phyloP scores from a whole-genome alignment of 2,329 filamentous ascomycete genomes.

The Aurifilum marmelostoma region DNA sequence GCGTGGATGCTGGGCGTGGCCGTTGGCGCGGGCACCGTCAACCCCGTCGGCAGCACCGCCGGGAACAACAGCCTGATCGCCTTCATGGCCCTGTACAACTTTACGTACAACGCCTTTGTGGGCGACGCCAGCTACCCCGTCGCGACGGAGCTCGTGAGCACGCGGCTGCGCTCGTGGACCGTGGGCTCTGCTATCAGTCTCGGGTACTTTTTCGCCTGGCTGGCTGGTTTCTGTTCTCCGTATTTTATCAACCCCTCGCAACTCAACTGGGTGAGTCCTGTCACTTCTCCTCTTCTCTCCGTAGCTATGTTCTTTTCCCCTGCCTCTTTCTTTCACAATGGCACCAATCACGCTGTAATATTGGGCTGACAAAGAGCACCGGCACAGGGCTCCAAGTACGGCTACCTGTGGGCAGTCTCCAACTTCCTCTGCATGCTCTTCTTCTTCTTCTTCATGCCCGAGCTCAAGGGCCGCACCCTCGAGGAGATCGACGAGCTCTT shows the following conservation, averaged over 20 bases:
- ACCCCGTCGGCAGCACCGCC: conserved; percentile 31
- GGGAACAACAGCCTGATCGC: conserved; percentile 42
- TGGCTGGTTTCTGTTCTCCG: conserved; percentile 48
- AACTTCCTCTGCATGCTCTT: conserved; percentile 38
- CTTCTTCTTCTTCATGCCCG: conserved; percentile 38
- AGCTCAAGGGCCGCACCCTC: conserved; percentile 38
- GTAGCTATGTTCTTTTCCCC: background rate
- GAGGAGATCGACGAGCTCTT: conserved; percentile 41
- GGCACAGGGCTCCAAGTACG: conserved; percentile 45
- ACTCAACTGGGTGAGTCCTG: conserved; percentile 42
- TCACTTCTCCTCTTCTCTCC: background rate
- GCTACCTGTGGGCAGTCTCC: conserved; percentile 47
- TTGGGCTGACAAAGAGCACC: background rate
- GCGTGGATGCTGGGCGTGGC: conserved; percentile 50
- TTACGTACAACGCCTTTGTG: conserved; percentile 44
- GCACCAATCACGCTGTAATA: too few relatives aligned
- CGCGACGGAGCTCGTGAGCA: conserved; percentile 48
- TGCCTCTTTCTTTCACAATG: too few relatives aligned
- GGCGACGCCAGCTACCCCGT: conserved; percentile 47
- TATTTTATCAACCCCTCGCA: conserved; percentile 50
- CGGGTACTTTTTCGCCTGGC: conserved; percentile 51
- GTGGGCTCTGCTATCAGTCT: conserved; percentile 53
- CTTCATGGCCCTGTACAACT: conserved; percentile 41
- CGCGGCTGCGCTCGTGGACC: conserved; percentile 49
- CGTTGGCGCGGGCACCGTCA: conserved; percentile 35